A percentile compares a stretch with the other conserved stretches of the same genome.
Conservation (phyloP, 805 yeast genomes). For the Yarrowia bubula region DNA sequence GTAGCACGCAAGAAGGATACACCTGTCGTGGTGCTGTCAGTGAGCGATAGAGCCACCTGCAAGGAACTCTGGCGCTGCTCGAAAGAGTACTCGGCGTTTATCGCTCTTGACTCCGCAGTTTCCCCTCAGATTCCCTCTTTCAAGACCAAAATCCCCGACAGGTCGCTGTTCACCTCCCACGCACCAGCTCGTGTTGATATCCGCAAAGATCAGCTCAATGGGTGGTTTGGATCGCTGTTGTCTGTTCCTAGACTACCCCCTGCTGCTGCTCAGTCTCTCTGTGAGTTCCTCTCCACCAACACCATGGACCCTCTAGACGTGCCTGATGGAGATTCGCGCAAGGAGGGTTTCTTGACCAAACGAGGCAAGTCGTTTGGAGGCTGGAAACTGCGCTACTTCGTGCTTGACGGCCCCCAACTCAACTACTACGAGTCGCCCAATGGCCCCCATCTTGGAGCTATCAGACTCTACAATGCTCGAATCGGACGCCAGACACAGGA, state of each 20-base stretch:
- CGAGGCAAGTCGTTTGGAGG: conserved; percentile 62
- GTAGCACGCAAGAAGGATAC: conserved; percentile 52
- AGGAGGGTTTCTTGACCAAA: conserved; percentile 63
- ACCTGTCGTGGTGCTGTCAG: conserved; percentile 58
- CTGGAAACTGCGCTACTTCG: conserved; percentile 73
- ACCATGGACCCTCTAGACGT: conserved; percentile 58
- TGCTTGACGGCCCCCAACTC: conserved; percentile 57
- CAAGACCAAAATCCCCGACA: conserved; percentile 67
- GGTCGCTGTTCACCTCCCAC: conserved; percentile 52
- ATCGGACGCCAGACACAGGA: conserved; percentile 44
- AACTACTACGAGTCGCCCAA: conserved; percentile 58
- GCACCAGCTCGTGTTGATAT: conserved; percentile 65
- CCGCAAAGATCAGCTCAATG: conserved; percentile 55
- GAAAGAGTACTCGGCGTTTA: conserved; percentile 61
- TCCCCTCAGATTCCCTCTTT: conserved; percentile 47
- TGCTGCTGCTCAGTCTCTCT: conserved; percentile 50
- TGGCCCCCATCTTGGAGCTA: conserved; percentile 54
- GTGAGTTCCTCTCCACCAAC: conserved; percentile 66
- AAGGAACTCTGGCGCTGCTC: conserved; percentile 74
- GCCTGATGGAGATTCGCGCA: conserved; percentile 37
- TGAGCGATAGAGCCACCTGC: conserved; percentile 57
- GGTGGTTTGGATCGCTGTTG: conserved; percentile 58
- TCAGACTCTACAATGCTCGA: conserved; percentile 51
- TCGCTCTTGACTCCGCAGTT: conserved; percentile 58
- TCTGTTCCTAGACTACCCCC: conserved; percentile 58